Percentiles rank a stretch among this genome's conserved stretches.
Evolutionary conservation across 1,139 yeast genomes (phyloP).

Genomic region (Blastobotrys ciferrii): DNA sequence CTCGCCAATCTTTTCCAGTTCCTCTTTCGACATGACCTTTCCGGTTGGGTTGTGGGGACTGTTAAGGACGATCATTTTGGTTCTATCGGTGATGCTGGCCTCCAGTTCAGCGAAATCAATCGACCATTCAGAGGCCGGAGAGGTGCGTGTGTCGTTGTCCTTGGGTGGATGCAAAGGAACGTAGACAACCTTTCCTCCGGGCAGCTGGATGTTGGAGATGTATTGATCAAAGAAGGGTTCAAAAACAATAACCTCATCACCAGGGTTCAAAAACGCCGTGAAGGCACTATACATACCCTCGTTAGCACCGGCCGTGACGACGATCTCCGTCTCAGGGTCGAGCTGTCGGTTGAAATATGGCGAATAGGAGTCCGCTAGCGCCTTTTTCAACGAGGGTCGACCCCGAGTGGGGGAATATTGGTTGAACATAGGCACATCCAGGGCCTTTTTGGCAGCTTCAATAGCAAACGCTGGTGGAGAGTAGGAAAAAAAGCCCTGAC

Average conservation of each 20-base stretch:
- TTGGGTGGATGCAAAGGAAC: slow-evolving; percentile 84
- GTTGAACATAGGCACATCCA: slow-evolving; percentile 68
- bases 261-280: slow-evolving; percentile 79
- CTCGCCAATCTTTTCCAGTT: slow-evolving; percentile 69
- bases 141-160: slow-evolving; percentile 60
- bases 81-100: slow-evolving; percentile 63
- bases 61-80: slow-evolving; percentile 83
- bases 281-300: slow-evolving; percentile 88
- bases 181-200: slow-evolving; percentile 87
- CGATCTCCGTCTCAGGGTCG: slow-evolving; percentile 58
- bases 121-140: slow-evolving; percentile 82
- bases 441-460: slow-evolving; percentile 74
- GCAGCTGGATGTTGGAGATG: slow-evolving; percentile 86
- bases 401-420: slow-evolving; percentile 94
- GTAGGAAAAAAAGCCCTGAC: slow-evolving; percentile 96
- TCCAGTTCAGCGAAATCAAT: slow-evolving; percentile 77
- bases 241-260: slow-evolving; percentile 95
- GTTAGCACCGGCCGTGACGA: slow-evolving; percentile 93
- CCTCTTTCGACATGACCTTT: slow-evolving; percentile 74
- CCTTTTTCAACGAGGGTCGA: slow-evolving; percentile 66
- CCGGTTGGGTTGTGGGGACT: slow-evolving; percentile 98
- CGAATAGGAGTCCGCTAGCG: slow-evolving; percentile 69
- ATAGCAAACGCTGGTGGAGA: slow-evolving; percentile 90
- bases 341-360: slow-evolving; percentile 62
- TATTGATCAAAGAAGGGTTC: slow-evolving; percentile 98